These are phyloP conservation scores for Fimicolochytrium jonesii DNA, from an alignment of 192 early-diverging fungal genomes.

Conservation along the genomic window DNA sequence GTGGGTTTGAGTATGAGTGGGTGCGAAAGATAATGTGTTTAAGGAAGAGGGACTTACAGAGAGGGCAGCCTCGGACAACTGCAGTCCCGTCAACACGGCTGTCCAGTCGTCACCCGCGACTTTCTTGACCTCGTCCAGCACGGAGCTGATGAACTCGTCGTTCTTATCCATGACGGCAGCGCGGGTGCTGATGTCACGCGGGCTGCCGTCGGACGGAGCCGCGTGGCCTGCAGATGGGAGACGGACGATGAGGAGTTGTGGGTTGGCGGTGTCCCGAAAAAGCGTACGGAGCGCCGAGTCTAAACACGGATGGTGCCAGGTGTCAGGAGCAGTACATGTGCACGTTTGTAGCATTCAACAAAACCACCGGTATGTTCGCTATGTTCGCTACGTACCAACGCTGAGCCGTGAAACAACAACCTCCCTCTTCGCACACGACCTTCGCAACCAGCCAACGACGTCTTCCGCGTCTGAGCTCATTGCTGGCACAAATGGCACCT, in stretches of 20 bases:
- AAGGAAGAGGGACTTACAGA: too few relatives aligned
- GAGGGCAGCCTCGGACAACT: too few relatives aligned
- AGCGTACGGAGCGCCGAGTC: too few relatives aligned
- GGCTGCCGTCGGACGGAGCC: too few relatives aligned
- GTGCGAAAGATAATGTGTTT: too few relatives aligned
- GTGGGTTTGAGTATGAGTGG: too few relatives aligned
- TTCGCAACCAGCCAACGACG: background rate
- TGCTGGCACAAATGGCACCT: conserved; percentile 6
- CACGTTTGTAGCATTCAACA: background rate
- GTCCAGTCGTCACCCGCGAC: conserved; percentile 9
- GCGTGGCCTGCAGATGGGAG: too few relatives aligned
- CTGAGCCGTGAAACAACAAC: background rate
- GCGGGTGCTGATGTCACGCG: too few relatives aligned
- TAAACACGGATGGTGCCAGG: too few relatives aligned
- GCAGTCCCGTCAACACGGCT: conserved; percentile 7
- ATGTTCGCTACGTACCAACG: background rate
- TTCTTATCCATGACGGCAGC: too few relatives aligned
- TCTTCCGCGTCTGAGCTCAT: background rate
- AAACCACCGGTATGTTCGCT: background rate
- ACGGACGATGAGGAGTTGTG: background rate
- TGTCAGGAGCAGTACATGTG: too few relatives aligned
- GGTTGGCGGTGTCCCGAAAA: too few relatives aligned
- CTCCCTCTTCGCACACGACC: background rate
- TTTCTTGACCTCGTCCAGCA: background rate
- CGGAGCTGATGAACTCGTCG: background rate